These are phyloP conservation scores for Thalia dealbata DNA, from an alignment of 176 grass and related monocot genomes.

Conservation along the genomic window DNA sequence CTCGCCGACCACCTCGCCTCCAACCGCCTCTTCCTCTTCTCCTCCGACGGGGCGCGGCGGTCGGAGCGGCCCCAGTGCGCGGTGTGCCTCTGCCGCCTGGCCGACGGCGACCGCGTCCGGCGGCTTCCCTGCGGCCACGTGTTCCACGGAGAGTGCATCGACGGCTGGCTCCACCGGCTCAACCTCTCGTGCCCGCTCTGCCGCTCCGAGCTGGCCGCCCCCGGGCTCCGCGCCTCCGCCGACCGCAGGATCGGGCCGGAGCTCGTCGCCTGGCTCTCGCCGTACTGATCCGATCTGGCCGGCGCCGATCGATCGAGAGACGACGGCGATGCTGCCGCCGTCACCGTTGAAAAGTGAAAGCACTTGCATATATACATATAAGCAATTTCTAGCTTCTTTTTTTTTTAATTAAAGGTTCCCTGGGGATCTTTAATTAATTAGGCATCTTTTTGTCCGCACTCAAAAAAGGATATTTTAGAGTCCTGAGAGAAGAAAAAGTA, in stretches of 20 bases:
- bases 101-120: conserved; percentile 19
- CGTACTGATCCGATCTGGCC: conserved; percentile 7
- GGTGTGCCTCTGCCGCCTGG: conserved; percentile 12
- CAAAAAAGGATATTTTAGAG: no score
- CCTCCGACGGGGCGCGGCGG: neutral
- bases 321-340: no score
- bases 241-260: conserved; percentile 21
- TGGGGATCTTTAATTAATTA: no score
- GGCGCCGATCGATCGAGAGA: neutral
- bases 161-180: conserved; percentile 16
- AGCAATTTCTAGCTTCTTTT: no score
- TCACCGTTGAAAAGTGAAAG: no score
- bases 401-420: no score
- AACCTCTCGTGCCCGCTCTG: conserved; percentile 19
- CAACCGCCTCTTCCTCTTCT: neutral
- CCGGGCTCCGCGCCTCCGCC: neutral
- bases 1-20: conserved; percentile 16
- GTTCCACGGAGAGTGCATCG: conserved; percentile 23
- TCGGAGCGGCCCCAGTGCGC: neutral
- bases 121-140: conserved; percentile 20
- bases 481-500: no score
- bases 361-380: no score
- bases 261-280: conserved; percentile 20
- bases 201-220: conserved; percentile 4
- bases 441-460: no score